Percentiles rank a stretch among this genome's conserved stretches.
These are phyloP conservation scores for Saururus chinensis DNA, from an alignment of 164 flowering plant species.

Conservation along the genomic window DNA sequence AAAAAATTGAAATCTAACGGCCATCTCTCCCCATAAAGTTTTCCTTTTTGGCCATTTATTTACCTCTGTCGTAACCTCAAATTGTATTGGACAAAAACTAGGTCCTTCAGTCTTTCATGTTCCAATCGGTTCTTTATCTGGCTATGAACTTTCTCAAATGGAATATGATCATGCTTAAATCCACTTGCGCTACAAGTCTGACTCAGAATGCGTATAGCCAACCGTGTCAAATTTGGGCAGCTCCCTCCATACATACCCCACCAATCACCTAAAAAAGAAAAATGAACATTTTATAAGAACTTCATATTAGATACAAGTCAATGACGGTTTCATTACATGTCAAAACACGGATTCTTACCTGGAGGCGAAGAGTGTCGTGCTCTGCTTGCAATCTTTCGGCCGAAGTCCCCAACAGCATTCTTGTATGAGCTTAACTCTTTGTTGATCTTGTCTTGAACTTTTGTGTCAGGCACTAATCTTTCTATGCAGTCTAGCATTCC, in stretches of 20 bases:
- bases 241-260: constrained; percentile 92
- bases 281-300: constrained; percentile 8
- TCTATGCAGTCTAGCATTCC: constrained; percentile 78
- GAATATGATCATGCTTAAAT: constrained; percentile 22
- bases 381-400: constrained; percentile 79
- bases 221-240: constrained; percentile 74
- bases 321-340: neutral
- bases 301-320: neutral
- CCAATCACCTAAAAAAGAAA: constrained; percentile 62
- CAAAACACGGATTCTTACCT: constrained; percentile 33
- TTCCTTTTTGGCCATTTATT: constrained; percentile 7
- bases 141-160: constrained; percentile 36
- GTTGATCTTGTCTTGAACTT: constrained; percentile 62
- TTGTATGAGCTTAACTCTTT: constrained; percentile 68
- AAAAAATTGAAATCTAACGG: too few species aligned
- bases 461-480: constrained; percentile 64
- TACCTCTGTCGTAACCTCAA: constrained; percentile 50
- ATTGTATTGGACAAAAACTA: constrained; percentile 58
- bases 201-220: constrained; percentile 68
- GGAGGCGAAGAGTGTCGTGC: constrained; percentile 65
- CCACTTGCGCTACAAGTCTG: constrained; percentile 57
- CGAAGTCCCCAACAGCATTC: constrained; percentile 72
- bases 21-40: neutral
- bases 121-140: constrained; percentile 48
- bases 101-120: constrained; percentile 62